Evolutionary conservation across 2,329 filamentous ascomycete genomes (phyloP).

Genomic region (Xylariaceae sp.): DNA sequence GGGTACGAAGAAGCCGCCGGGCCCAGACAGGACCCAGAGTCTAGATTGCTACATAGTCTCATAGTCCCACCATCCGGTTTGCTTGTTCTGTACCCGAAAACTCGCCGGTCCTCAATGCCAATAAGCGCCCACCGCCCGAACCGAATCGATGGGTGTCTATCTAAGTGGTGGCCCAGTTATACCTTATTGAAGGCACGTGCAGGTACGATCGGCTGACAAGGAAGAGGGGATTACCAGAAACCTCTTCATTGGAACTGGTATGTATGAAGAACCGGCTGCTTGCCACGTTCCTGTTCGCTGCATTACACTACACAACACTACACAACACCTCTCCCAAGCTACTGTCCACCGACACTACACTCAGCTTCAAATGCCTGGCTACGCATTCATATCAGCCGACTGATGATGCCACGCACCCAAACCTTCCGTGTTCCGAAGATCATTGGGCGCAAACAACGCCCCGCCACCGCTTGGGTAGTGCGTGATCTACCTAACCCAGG

Average conservation of each 20-base stretch:
- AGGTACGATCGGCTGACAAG: constrained; percentile 7
- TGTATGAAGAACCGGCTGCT: neutral
- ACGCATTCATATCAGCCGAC: constrained; percentile 8
- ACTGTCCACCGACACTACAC: neutral
- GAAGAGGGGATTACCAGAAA: neutral
- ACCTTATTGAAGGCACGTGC: neutral
- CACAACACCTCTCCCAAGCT: neutral
- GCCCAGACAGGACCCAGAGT: neutral
- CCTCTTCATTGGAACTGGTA: neutral
- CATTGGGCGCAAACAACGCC: constrained; percentile 8
- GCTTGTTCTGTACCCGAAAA: constrained; percentile 15
- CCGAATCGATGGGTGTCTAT: too few relatives aligned
- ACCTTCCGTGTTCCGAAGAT: constrained; percentile 14
- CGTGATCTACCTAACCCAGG: too few relatives aligned
- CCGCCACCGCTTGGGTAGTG: too few relatives aligned
- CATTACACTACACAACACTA: neutral
- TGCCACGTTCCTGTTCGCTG: constrained; percentile 4
- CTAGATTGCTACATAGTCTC: constrained; percentile 1
- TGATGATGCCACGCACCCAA: constrained; percentile 12
- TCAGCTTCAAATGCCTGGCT: neutral
- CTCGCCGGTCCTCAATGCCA: constrained; percentile 11
- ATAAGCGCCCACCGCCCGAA: neutral
- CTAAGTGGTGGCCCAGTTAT: neutral
- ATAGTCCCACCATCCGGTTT: constrained; percentile 7
- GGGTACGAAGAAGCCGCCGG: too few relatives aligned